These are phyloP conservation scores for Phialemonium atrogriseum DNA, from an alignment of 2,329 filamentous ascomycete species.

Conservation along the genomic window DNA sequence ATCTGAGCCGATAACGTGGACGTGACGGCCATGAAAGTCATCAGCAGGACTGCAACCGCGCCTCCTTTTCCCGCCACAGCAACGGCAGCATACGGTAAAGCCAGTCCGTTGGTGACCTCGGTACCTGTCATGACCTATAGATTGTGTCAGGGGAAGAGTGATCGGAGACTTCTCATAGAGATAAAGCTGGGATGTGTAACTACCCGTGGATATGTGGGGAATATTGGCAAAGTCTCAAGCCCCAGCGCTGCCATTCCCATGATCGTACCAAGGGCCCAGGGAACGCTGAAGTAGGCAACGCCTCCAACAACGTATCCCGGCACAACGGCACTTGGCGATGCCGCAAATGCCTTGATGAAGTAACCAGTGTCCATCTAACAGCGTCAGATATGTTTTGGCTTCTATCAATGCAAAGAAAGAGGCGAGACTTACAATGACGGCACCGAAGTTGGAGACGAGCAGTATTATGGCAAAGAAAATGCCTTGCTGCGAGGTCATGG, in stretches of 20 bases:
- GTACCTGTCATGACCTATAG: slow-evolving; percentile 19
- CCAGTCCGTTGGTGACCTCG: slow-evolving; percentile 22
- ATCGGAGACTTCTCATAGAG: no score
- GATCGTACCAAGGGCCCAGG: no score
- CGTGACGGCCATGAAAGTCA: slow-evolving; percentile 40
- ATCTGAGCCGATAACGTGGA: slow-evolving; percentile 32
- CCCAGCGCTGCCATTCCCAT: no score
- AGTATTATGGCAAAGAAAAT: slow-evolving; percentile 28
- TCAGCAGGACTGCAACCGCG: slow-evolving; percentile 24
- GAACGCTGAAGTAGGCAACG: no score
- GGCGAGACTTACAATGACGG: no score
- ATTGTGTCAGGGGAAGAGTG: no score
- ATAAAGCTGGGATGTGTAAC: slow-evolving; percentile 30
- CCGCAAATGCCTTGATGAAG: slow-evolving; percentile 35
- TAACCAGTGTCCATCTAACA: no score
- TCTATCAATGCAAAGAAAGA: no score
- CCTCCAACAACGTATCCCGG: no score
- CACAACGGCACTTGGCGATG: no score
- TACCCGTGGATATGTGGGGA: slow-evolving; percentile 30
- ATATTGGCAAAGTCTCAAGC: slow-evolving; percentile 31
- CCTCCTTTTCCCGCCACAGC: slow-evolving; percentile 27
- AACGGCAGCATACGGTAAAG: slow-evolving; percentile 21
- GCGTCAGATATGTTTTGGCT: no score
- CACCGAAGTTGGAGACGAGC: slow-evolving; percentile 26
- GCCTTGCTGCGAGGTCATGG: slow-evolving; percentile 24